A percentile compares a stretch with the other conserved stretches of the same genome.
Evolutionary conservation across 305 asterid species (phyloP).

Genomic region (Ilex paraguariensis): DNA sequence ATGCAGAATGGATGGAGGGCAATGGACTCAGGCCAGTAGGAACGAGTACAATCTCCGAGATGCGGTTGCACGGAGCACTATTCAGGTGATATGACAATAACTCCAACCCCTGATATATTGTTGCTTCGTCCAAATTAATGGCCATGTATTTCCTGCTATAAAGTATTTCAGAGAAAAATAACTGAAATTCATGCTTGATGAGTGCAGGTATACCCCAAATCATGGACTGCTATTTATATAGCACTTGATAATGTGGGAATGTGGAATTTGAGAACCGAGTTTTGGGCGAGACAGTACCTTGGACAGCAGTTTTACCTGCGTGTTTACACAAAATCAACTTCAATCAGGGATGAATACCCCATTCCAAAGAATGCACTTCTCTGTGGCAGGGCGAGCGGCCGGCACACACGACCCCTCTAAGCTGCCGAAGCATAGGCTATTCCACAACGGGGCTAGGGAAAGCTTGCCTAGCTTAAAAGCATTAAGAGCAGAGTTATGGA

Average conservation of each 20-base stretch:
- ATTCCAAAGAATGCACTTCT: conserved; percentile 86
- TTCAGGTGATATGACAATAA: conserved; percentile 44
- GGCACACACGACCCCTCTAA: conserved; percentile 72
- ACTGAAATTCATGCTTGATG: background rate
- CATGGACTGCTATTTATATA: conserved; percentile 85
- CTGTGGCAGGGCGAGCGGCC: conserved; percentile 82
- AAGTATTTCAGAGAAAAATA: too few relatives aligned
- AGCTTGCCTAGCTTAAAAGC: background rate
- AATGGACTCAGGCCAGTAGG: conserved; percentile 63
- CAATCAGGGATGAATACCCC: conserved; percentile 84
- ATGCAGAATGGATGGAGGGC: conserved; percentile 86
- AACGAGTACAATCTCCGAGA: conserved; percentile 76
- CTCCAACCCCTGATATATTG: background rate
- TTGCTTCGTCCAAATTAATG: background rate
- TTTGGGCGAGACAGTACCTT: conserved; percentile 88
- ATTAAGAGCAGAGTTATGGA: background rate
- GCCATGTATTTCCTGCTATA: background rate
- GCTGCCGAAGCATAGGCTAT: background rate
- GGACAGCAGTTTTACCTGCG: conserved; percentile 88
- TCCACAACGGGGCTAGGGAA: background rate
- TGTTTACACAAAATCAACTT: conserved; percentile 70
- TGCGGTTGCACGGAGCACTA: conserved; percentile 77
- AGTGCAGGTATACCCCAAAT: conserved; percentile 77
- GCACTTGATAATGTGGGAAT: conserved; percentile 94
- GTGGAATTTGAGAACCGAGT: conserved; percentile 95